Percentiles rank a stretch among this genome's conserved stretches.
phyloP scores from a whole-genome alignment of 805 yeast genomes.

The Trichomonascus vanleenenianus region DNA sequence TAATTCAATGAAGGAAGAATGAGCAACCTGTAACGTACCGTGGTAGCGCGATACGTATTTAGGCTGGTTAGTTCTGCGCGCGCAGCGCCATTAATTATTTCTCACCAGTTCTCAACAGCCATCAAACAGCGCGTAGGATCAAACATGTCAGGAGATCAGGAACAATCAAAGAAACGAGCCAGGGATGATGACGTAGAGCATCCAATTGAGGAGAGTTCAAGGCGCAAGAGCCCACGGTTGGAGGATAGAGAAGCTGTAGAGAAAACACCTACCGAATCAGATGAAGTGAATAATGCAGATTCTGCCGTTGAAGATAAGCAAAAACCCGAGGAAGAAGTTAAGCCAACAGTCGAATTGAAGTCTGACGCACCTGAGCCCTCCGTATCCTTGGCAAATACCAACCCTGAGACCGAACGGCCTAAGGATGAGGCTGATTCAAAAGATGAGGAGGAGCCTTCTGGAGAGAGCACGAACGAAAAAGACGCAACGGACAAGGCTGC shows the following conservation, averaged over 20 bases:
- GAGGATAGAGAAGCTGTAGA: conserved; percentile 4
- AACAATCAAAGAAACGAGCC: conserved; percentile 4
- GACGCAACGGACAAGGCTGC: conserved; percentile 5
- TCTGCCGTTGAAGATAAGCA: not conserved
- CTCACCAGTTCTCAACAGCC: not conserved
- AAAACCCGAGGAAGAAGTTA: not conserved
- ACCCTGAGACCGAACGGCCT: conserved; percentile 4
- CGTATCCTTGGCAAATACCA: not conserved
- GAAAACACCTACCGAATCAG: not conserved
- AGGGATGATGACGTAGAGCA: conserved; percentile 10
- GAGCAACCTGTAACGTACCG: too few relatives aligned
- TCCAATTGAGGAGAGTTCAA: conserved; percentile 3
- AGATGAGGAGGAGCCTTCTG: not conserved
- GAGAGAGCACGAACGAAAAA: not conserved
- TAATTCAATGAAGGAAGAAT: too few relatives aligned
- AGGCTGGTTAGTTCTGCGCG: too few relatives aligned
- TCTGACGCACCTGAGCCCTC: not conserved
- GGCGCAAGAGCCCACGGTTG: conserved; percentile 5
- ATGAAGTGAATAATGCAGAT: not conserved
- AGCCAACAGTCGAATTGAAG: not conserved
- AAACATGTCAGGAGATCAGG: not conserved
- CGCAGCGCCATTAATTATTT: too few relatives aligned
- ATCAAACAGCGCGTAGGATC: not conserved
- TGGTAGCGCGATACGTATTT: too few relatives aligned
- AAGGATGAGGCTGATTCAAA: conserved; percentile 10